Evolutionary conservation across 495 filamentous ascomycete species (phyloP).

Genomic region (Viridothelium virens): DNA sequence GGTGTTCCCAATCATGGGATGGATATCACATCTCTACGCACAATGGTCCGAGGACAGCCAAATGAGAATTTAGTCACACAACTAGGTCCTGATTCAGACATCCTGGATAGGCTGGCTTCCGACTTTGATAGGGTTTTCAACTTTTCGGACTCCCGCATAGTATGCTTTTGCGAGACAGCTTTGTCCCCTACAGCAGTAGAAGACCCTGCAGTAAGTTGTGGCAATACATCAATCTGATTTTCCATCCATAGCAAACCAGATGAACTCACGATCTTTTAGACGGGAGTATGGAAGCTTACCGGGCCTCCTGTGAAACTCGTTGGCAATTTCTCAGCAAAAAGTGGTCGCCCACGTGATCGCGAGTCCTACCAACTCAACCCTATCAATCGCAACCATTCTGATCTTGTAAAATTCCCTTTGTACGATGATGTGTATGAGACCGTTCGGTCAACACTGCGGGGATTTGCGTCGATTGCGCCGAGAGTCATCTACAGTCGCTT

Average conservation of each 20-base stretch:
- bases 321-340: background rate
- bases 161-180: conserved; percentile 23
- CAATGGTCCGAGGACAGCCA: conserved; percentile 22
- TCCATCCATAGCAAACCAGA: background rate
- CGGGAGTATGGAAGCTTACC: background rate
- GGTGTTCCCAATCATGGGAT: conserved; percentile 27
- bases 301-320: background rate
- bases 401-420: conserved; percentile 5
- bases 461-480: background rate
- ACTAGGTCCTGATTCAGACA: conserved; percentile 17
- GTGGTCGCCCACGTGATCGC: conserved; percentile 4
- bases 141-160: conserved; percentile 19
- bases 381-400: conserved; percentile 8
- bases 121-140: conserved; percentile 21
- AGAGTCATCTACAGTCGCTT: background rate
- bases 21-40: conserved; percentile 23
- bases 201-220: background rate
- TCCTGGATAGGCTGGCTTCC: conserved; percentile 14
- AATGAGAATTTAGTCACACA: conserved; percentile 17
- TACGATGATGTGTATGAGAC: conserved; percentile 1
- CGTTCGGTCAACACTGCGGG: background rate
- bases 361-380: background rate
- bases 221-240: background rate
- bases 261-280: background rate
- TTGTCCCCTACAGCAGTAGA: conserved; percentile 18